Percentiles rank a stretch among this genome's conserved stretches.
phyloP scores from a whole-genome alignment of 495 filamentous ascomycete genomes.

The Cercophora newfieldiana region DNA sequence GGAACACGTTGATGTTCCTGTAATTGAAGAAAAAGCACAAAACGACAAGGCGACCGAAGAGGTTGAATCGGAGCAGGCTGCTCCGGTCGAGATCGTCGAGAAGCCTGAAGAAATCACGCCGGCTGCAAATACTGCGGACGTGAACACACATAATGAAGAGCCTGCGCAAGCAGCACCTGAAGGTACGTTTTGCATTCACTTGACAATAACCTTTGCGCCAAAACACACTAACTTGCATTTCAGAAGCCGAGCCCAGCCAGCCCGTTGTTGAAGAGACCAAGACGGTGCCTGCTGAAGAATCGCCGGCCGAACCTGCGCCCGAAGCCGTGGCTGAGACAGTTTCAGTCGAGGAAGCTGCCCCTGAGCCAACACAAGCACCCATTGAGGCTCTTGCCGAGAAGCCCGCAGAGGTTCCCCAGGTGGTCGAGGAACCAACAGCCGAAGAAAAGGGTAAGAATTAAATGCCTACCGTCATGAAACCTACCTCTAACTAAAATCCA shows the following conservation, averaged over 20 bases:
- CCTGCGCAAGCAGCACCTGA: conserved; percentile 2
- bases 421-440: not conserved
- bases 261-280: not conserved
- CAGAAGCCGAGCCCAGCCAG: conserved; percentile 1
- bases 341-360: not conserved
- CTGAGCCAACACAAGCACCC: not conserved
- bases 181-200: not conserved
- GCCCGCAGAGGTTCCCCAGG: not conserved
- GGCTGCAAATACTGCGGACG: not conserved
- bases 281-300: not conserved
- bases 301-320: not conserved
- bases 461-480: not conserved
- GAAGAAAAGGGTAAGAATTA: not conserved
- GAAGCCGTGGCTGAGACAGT: not conserved
- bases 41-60: not conserved
- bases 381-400: not conserved
- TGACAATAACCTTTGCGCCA: not conserved
- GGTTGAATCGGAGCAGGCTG: not conserved
- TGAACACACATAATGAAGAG: not conserved
- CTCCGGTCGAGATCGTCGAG: not conserved
- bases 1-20: conserved; percentile 8
- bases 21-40: conserved; percentile 7
- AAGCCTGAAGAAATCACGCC: not conserved
- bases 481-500: not conserved
- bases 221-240: not conserved